Percentiles rank a stretch among this genome's conserved stretches.
These are phyloP conservation scores for Populus alba DNA, from an alignment of 345 rosid genomes.

Conservation along the genomic window DNA sequence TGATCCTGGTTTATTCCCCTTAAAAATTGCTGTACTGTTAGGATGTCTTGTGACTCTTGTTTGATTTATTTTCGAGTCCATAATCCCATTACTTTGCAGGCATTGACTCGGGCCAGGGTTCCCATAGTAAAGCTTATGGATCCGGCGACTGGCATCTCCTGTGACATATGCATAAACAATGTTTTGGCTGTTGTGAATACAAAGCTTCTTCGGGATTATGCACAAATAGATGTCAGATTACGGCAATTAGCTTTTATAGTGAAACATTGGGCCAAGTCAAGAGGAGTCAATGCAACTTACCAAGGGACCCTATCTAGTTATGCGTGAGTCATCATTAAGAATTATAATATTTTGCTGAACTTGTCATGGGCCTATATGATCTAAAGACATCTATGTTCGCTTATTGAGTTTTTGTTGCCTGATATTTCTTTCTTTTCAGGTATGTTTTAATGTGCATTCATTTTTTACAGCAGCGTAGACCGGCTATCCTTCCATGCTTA, in stretches of 20 bases:
- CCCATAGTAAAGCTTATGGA: constrained; percentile 98
- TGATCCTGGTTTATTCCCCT: neutral
- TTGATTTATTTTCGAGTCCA: neutral
- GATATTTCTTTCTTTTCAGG: constrained; percentile 42
- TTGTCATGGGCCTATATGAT: neutral
- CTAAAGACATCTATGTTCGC: neutral
- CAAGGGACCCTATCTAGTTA: constrained; percentile 98
- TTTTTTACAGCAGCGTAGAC: constrained; percentile 84
- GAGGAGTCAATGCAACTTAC: constrained; percentile 91
- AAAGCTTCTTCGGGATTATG: constrained; percentile 85
- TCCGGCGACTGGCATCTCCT: constrained; percentile 85
- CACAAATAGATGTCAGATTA: constrained; percentile 72
- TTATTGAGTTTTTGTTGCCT: neutral
- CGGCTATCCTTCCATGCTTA: constrained; percentile 93
- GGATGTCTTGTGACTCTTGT: neutral
- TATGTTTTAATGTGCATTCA: constrained; percentile 97
- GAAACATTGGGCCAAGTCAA: constrained; percentile 97
- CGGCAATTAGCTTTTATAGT: constrained; percentile 83
- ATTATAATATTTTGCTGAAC: constrained; percentile 8
- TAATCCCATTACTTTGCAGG: constrained; percentile 41
- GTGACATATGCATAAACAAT: constrained; percentile 94
- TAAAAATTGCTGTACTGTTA: neutral
- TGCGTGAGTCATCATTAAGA: constrained; percentile 62
- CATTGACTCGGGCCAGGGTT: constrained; percentile 88
- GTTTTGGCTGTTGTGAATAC: constrained; percentile 94